Percentiles rank a stretch among this genome's conserved stretches.
phyloP scores from a whole-genome alignment of 2,329 filamentous ascomycete genomes.

The Colletotrichum tanaceti region DNA sequence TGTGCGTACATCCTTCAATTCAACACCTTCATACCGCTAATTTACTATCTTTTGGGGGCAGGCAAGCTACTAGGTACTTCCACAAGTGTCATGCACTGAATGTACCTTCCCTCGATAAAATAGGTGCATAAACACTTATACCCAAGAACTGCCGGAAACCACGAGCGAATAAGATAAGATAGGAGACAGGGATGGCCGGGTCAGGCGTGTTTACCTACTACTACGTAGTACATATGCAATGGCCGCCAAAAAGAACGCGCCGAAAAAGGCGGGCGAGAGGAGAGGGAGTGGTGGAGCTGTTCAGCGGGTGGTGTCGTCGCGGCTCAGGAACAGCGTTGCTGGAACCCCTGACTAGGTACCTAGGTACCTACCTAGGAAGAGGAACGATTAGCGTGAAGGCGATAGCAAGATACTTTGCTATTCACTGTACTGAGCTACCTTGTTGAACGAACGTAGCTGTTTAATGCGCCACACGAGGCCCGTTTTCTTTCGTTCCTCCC shows the following conservation, averaged over 20 bases:
- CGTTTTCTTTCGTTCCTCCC: conserved; percentile 21
- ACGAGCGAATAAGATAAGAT: background rate
- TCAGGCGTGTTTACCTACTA: background rate
- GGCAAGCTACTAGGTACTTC: background rate
- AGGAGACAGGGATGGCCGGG: conserved; percentile 16
- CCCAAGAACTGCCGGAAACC: conserved; percentile 16
- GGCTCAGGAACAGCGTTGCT: conserved; percentile 34
- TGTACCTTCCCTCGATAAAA: background rate
- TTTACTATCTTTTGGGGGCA: conserved; percentile 5
- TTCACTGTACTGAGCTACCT: rapidly evolving
- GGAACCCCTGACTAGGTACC: conserved; percentile 40
- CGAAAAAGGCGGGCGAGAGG: conserved; percentile 9
- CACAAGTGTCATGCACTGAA: background rate
- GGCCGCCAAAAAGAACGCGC: conserved; percentile 28
- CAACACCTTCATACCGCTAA: background rate
- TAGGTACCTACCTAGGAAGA: too few relatives aligned
- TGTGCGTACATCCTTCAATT: too few relatives aligned
- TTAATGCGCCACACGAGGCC: conserved; percentile 27
- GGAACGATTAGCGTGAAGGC: conserved; percentile 13
- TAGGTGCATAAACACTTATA: conserved; percentile 3
- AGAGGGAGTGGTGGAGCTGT: background rate
- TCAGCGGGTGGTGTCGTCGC: conserved; percentile 18
- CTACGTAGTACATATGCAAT: too few relatives aligned
- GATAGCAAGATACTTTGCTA: conserved; percentile 20
- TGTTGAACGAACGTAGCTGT: background rate